phyloP scores from a whole-genome alignment of 2,329 filamentous ascomycete species.

The Calonectria fujianensis region DNA sequence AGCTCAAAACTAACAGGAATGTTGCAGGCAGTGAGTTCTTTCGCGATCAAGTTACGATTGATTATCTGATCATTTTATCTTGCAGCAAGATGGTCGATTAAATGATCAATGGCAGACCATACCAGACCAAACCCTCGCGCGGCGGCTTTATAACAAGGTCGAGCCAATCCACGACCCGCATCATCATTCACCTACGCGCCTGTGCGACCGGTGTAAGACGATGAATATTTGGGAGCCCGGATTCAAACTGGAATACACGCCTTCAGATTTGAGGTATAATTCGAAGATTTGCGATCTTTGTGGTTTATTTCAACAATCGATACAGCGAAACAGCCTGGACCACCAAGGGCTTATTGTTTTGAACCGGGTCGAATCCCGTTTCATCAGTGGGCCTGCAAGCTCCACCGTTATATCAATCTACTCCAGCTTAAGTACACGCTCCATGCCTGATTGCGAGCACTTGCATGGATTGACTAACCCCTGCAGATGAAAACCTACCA shows the following conservation, averaged over 20 bases:
- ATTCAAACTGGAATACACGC: background rate
- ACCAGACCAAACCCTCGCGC: background rate
- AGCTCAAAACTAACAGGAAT: background rate
- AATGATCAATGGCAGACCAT: background rate
- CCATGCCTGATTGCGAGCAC: no score
- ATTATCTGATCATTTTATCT: no score
- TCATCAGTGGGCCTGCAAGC: background rate
- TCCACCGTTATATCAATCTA: background rate
- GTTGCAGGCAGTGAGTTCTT: background rate
- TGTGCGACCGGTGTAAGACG: background rate
- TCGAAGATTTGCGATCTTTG: background rate
- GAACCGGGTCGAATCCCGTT: constrained; percentile 7
- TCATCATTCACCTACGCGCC: background rate
- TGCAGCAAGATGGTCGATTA: constrained; percentile 6
- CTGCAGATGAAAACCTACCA: background rate
- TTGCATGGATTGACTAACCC: background rate
- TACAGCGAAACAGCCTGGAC: background rate
- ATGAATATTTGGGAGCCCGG: constrained; percentile 10
- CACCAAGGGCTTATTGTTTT: background rate
- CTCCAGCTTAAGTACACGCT: background rate
- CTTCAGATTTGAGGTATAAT: background rate
- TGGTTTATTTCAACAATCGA: background rate
- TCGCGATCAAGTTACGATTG: no score
- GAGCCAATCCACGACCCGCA: background rate
- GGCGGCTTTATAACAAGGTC: background rate